Evolutionary conservation across 305 asterid genomes (phyloP), one percentile per base, ranked within the genome.

Genomic region (Fraxinus nigra): DNA sequence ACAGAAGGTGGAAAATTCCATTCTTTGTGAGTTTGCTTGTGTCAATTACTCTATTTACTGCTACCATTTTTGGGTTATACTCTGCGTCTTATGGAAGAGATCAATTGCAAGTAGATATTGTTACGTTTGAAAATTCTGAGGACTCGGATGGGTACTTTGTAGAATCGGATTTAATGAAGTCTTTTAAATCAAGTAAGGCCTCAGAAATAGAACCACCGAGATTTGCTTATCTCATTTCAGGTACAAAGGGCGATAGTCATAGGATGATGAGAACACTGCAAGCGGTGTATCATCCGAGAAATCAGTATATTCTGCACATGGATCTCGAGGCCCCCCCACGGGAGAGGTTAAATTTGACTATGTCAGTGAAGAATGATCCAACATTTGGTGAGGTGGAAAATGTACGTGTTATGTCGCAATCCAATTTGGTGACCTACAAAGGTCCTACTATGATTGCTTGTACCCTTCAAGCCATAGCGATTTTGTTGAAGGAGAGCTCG

Each of bases 391-490:
- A 90, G 87, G 97, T 94, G 86, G 93, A 91, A 85, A 96, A 96
- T 86, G 99, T 96, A 46, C 97, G 97, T 4, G 98, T 96, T 1
- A 96, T 96, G 99, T 90, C 97, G 22, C 98, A 94, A 69, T 96
- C 99, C 8, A 96, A 96, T 90, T 87, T 96, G 92, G 98, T 95
- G 76, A 96, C 99, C 0, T 96, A 96, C 78, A 96, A 94, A 83
- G 99, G 99, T 34, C 98, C 98, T 3, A 94, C 98, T 1, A 96
- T 96, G 99, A 90, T 94, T 85, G 99, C 99, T 81, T 89, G 93
- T 79, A 96, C 99, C 79, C 97, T 96, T 54, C 98, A 96, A 86
- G 99, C 98, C n/a, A 89, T 94, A 40, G 93, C 99, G 2, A 92
- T 94, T 83, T 83, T 96, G 88, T 85, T 94, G 91, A 96, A 88